A percentile compares a stretch with the other conserved stretches of the same genome.
These are phyloP conservation scores for Monascus ruber DNA, from an alignment of 2,329 filamentous ascomycete genomes.

Conservation along the genomic window DNA sequence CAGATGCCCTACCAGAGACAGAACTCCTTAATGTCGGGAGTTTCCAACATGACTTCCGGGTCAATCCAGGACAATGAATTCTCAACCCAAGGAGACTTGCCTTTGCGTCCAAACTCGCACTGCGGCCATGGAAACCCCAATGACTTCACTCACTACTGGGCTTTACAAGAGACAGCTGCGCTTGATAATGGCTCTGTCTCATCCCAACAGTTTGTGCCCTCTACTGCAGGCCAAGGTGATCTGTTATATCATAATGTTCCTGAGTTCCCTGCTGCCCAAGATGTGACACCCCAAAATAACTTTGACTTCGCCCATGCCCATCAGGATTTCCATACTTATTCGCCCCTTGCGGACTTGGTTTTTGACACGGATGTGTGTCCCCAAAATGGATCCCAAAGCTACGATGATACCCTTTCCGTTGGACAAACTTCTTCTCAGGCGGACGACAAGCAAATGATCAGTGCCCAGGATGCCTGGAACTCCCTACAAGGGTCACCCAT, in stretches of 20 bases:
- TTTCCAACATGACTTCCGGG: slow-evolving; percentile 28
- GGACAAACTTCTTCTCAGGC: slow-evolving; percentile 26
- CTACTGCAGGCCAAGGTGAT: slow-evolving; percentile 26
- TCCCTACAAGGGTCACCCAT: slow-evolving; percentile 23
- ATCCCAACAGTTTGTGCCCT: slow-evolving; percentile 29
- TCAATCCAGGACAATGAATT: slow-evolving; percentile 33
- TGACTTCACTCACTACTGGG: slow-evolving; percentile 30
- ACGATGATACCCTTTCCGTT: slow-evolving; percentile 27
- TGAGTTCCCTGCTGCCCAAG: slow-evolving; percentile 27
- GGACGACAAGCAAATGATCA: slow-evolving; percentile 25
- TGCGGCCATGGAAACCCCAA: slow-evolving; percentile 22
- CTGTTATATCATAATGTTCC: slow-evolving; percentile 27
- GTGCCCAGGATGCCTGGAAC: slow-evolving; percentile 23
- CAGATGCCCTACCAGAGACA: slow-evolving; percentile 25
- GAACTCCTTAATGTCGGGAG: slow-evolving; percentile 23
- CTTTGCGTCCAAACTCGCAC: slow-evolving; percentile 29
- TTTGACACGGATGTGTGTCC: slow-evolving; percentile 30
- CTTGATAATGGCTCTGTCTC: slow-evolving; percentile 26
- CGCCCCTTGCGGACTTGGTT: slow-evolving; percentile 28
- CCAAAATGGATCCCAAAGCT: slow-evolving; percentile 18
- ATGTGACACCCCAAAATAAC: slow-evolving; percentile 26
- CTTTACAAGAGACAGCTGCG: slow-evolving; percentile 27
- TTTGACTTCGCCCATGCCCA: slow-evolving; percentile 23
- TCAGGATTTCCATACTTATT: slow-evolving; percentile 27
- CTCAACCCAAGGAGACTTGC: slow-evolving; percentile 30